Evolutionary conservation across 2,329 filamentous ascomycete genomes (phyloP), one percentile per base, ranked within the genome.

Genomic region (Amauroascus verrucosus): DNA sequence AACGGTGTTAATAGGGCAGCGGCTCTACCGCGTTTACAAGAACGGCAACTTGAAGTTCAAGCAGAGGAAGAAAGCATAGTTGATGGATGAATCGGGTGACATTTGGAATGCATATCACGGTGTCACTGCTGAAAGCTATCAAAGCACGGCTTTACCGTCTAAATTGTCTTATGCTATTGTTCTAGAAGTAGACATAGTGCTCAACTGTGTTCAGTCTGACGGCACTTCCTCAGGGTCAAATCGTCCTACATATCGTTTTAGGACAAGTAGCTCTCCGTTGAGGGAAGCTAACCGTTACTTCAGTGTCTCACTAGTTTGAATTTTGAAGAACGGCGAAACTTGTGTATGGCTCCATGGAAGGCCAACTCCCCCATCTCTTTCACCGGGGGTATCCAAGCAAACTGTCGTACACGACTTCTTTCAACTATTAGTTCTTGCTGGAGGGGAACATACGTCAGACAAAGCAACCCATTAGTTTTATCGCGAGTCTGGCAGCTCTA

Each of bases 211-310:
- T 7, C 54, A 57, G 54, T 8, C 45, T 44, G 16, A 38, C 32
- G 18, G 51, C 28, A 56, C 48, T 3, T 22, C 24, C 20, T 40
- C 51, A 40, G 38, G 49, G 16, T 52, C 57, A 14, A 38, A 53
- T 16, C 48, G 40, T 18, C 47, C 22, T 9, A 57, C 28, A 14
- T 55, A 62, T 54, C 58, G 59, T 22, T 72, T 70, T 63, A 63
- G 63, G 51, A 65, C 72, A 9, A 64, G 62, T 37, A 70, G 64
- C 47, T 54, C 61, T 3, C 57, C 57, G 35, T 59, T 73, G 13
- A 64, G 58, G 20, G 45, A 56, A 18, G 64, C 65, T 6, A 72
- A 69, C 46, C 63, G 64, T 4, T 74, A 73, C 41, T 73, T 73
- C 48, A 56, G 62, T 18, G 67, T 63, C 18, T 59, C 73, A 11